Base-by-base conservation (phyloP, 176 grass and related monocot genomes). In the Rhynchospora tenuis region DNA sequence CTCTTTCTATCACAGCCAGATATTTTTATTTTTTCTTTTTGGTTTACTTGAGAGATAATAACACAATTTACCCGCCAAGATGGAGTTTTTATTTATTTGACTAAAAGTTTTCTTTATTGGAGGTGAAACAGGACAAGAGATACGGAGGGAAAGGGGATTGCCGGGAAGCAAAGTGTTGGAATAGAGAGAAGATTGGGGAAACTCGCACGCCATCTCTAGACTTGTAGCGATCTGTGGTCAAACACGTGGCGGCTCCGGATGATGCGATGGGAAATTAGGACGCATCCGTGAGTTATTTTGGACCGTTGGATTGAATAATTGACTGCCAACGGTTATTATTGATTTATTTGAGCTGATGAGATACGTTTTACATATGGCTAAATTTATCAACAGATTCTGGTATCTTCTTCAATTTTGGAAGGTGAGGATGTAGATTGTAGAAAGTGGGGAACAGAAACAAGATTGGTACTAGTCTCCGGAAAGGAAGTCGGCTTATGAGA, bases 41-140 rank as follows among this genome's bases (percentile, higher is more conserved):
- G 1, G 38, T 16, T 31, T 59, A 16, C 51, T 20, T 38, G 29
- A 9, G 38, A 81, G 44, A 63, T 65, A 65, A 68, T 50, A 38
- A 82, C 46, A 47, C 47, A 82, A 50, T 82, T 82, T 82, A 82
- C 80, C 80, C 80, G 80, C 80, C 80, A 82, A 82, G 14, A 65
- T 82, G 33, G 80, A 82, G 80, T 29, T 23, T 82, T 82, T 64
- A 9, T 65, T 48, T 64, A 14, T 65, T 65, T 65, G 59, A 82
- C 45, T 47, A 38, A 45, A 17, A 72, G 33, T n/a, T 72, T 72
- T 45, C 6, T 45, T 72, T 9, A 5, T 15, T 42, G 3, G n/a
- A 27, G 71, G 8, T 8, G 15, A 27, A 24, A 24, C 29, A 1
- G 9, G 15, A 65, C 24, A 65, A 67, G 9, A 17, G 79, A 60